Evolutionary conservation across 176 grass and related monocot genomes (phyloP), one percentile per base, ranked within the genome.

Genomic region (Carex cristatella): DNA sequence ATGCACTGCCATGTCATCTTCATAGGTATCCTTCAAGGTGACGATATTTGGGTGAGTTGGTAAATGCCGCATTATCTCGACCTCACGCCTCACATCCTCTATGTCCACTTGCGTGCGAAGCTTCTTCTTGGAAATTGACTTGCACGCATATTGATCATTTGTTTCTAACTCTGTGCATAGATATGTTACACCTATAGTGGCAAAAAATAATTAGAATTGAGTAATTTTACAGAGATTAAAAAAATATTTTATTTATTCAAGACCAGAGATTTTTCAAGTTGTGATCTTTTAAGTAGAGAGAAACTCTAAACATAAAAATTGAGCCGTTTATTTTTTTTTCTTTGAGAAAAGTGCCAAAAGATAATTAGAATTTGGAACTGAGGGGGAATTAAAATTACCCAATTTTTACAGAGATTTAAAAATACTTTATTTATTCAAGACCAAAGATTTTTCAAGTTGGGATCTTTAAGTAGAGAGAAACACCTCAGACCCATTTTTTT

Each of bases 91-190:
- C 33, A 97, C 94, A 81, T 97, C 94, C 78, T 97, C 94, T 84
- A 97, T 16, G 91, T 97, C 94, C 7, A 94, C 65, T 31, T 87
- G 16, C 65, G 91, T 94, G 76, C 94, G 89, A 30, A 97, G 91
- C 89, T 97, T 97, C 82, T 97, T 94, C 88, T 97, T 97, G 81
- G 94, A 94, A 78, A 97, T 97, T 64, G 91, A 94, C 85, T 97
- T 97, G 88, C 94, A 94, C 32, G 94, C 94, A 2, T 85, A 91
- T 32, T 85, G 75, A 3, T 86, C 79, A 60, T 89, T 32, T 0
- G 90, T 84, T 14, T 28, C 78, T 18, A 84, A 79, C 80, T 90
- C 94, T 2, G 90, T 97, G 94, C 94, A 97, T 57, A 94, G 94
- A 91, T 97, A 97, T 79, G 94, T 97, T 31, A 97, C 85, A 48